Base-by-base conservation (phyloP, 495 filamentous ascomycete genomes). In the Aspergillus hancockii region DNA sequence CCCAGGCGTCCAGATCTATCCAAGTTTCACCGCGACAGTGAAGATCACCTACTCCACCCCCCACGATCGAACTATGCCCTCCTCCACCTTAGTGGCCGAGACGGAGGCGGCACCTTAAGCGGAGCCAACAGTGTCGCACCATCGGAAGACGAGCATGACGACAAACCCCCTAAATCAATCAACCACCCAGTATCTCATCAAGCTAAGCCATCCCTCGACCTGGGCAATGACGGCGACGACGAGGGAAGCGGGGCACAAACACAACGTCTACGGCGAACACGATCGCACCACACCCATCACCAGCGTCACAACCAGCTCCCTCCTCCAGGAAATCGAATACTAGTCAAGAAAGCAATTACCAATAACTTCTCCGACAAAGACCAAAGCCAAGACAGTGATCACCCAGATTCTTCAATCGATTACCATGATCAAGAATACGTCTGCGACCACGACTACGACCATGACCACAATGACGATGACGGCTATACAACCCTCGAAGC, bases 171-270 rank as follows among this genome's bases (percentile, higher is more conserved):
- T 18, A 49, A 31, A 45, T 54, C 60, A 18, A 53, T 30, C 19
- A 41, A 43, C 23, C 52, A 28, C 10, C 50, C 50, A 13, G 40
- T 46, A 22, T 57, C 52, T 14, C 61, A 69, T 51, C 61, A 63
- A 25, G 34, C 62, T 22, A 45, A 61, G 16, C 60, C 62, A 0
- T 71, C 67, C 0, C 75, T 81, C 45, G 77, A 81, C 41, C 56
- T 72, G 21, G 77, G 71, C 57, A 71, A 74, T 40, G 79, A 83
- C 52, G 79, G 76, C 41, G 82, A 85, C 43, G 80, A 87, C 52
- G 75, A 80, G 49, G 74, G 79, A 23, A 80, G 79, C 36, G 71
- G 72, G 8, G 57, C 59, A n/a, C 63, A 62, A 40, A 59, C 59
- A 1, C 67, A 69, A 13, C 67, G 67, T 36, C 51, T 32, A 0